phyloP scores from a whole-genome alignment of 495 filamentous ascomycete species.

The Pyrenopolyporus hunteri region DNA sequence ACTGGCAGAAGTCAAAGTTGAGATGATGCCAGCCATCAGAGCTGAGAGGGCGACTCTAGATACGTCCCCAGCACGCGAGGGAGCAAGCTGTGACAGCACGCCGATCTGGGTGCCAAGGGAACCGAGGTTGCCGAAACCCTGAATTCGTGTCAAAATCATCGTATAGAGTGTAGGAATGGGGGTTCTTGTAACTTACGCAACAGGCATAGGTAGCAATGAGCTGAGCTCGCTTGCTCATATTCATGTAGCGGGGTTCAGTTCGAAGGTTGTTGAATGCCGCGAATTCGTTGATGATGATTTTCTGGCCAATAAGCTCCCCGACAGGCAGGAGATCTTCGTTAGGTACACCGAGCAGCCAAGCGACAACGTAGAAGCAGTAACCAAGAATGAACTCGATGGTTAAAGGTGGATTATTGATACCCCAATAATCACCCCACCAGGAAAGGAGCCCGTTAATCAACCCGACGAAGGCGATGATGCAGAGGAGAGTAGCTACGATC shows the following conservation, averaged over 20 bases:
- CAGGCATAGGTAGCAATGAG: constrained; percentile 75
- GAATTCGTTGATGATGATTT: constrained; percentile 80
- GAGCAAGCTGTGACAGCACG: constrained; percentile 80
- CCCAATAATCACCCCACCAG: constrained; percentile 89
- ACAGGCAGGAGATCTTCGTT: constrained; percentile 75
- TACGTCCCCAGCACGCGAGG: constrained; percentile 73
- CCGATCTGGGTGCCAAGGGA: constrained; percentile 87
- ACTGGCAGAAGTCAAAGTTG: constrained; percentile 79
- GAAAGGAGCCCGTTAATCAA: constrained; percentile 78
- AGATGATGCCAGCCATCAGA: constrained; percentile 76
- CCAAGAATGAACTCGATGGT: constrained; percentile 80
- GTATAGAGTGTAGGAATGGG: constrained; percentile 44
- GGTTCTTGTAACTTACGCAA: constrained; percentile 62
- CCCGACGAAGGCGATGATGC: constrained; percentile 81
- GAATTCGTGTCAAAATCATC: constrained; percentile 34
- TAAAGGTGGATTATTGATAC: constrained; percentile 69
- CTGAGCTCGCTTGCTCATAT: constrained; percentile 69
- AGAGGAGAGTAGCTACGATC: constrained; percentile 78
- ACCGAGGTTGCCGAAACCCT: constrained; percentile 79
- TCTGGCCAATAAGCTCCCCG: constrained; percentile 78
- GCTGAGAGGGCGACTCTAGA: constrained; percentile 77
- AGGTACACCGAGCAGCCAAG: constrained; percentile 86
- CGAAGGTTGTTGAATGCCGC: constrained; percentile 65
- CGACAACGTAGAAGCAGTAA: constrained; percentile 82
- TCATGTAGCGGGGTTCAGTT: constrained; percentile 51